Evolutionary conservation across 1,284 basidiomycete genomes (phyloP), one percentile per base, ranked within the genome.

Genomic region (Trichosporon faecale): DNA sequence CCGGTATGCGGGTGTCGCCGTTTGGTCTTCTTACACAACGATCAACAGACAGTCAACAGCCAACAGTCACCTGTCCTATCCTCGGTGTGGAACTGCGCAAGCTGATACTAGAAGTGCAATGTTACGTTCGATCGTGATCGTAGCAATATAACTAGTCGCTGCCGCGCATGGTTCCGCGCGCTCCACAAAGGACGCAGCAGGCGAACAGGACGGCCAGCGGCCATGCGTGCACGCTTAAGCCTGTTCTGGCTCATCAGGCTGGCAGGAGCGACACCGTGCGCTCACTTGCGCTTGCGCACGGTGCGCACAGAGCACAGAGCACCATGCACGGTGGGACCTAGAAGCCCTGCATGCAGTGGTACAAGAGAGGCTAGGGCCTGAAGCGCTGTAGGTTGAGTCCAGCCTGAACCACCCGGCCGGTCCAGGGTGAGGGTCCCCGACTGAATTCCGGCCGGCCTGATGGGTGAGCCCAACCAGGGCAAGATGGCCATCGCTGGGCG

Each of bases 251-350:
- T 44, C 18, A 9, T 9, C 33, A 5, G 40, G 11, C 40, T 44
- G 40, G 40, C 40, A 18, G 40, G 49, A 52, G 49, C 8, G 49
- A 52, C 49, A 52, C 49, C 49, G 49, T 52, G 49, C 49, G 49
- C 21, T 25, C 7, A 9, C 18, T 5, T 25, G 23, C n/a, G n/a
- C n/a, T n/a, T n/a, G n/a, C n/a, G n/a, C 21, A 23, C 35, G 35
- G 35, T 52, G 23, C 49, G 49, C 49, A 52, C 49, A 12, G 49
- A 52, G 49, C 49, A 52, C 49, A 12, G 49, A 52, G 49, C 49
- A 52, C 49, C 49, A 52, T 52, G 49, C 49, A 52, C 49, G 49
- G 49, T 52, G 49, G 49, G 49, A 52, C 49, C 49, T 37, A 37
- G 35, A 12, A 52, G 49, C 21, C 49, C 21, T 52, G 44, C 21